Evolutionary conservation across 1,284 basidiomycete species (phyloP), one percentile per base, ranked within the genome.

Genomic region (Pascua sp.): DNA sequence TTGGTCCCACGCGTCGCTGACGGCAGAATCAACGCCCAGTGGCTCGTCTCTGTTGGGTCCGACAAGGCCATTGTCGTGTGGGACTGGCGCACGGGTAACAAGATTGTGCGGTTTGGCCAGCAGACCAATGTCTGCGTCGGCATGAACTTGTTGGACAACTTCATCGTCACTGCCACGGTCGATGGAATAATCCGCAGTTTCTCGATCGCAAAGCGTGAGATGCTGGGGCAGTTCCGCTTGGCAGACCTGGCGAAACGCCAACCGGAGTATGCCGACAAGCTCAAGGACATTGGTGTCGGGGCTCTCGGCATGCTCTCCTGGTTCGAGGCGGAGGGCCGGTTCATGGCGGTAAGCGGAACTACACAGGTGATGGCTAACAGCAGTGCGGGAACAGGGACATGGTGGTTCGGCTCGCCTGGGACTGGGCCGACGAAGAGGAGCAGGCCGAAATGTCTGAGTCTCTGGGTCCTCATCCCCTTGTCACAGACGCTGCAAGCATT

Each of bases 51-150:
- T 1, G 91, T 91, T 0, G 91, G 91, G 17, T 89, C 89, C 1
- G 87, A 88, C 67, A 88, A 88, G 69, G 91, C 90, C 0, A 81
- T 94, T n/a, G 90, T 94, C 8, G 91, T 90, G 62, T 94, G 91
- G 91, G 78, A 79, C 57, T 79, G 76, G 77, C 50, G 70, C 24
- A 74, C 71, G 2, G 91, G 91, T 2, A 86, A 85, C 38, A 93
- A 94, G 79, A 85, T 94, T 48, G 88, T 92, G 18, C 81, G 90
- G 9, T 94, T 93, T 67, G 91, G 91, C 1, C 91, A 95, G 73
- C 91, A 94, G 78, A 93, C 90, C 37, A 94, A 91, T 13, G 85
- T 93, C 61, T 91, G 89, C 67, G 88, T 93, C 47, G 91, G 91
- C 10, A 89, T 94, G 38, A 90, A 91, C 72, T 83, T 95, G 42